These are phyloP conservation scores for Hericium coralloides DNA, from an alignment of 768 basidiomycete genomes.

Conservation along the genomic window DNA sequence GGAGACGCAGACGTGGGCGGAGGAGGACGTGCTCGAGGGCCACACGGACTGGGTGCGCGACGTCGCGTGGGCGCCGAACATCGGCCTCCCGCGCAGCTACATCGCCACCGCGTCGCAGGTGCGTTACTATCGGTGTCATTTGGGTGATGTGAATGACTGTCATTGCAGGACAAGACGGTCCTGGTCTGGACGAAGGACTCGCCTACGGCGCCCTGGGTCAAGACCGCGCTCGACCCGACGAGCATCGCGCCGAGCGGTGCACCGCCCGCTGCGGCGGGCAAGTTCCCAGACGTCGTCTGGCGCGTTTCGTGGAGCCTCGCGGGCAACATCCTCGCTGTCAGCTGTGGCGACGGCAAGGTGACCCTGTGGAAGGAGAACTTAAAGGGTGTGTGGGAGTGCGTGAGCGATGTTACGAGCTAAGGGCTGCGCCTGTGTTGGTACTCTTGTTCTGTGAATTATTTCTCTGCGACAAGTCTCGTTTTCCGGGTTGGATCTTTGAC, in stretches of 20 bases:
- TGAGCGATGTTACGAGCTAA: conserved; percentile 89
- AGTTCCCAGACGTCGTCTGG: conserved; percentile 98
- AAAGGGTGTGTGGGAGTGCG: conserved; percentile 93
- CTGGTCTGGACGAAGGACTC: conserved; percentile 87
- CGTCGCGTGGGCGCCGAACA: conserved; percentile 98
- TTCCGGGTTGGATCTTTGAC: too few relatives aligned
- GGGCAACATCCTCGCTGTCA: conserved; percentile 92
- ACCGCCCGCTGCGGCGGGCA: conserved; percentile 44
- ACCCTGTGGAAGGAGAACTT: conserved; percentile 98
- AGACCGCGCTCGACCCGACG: conserved; percentile 71
- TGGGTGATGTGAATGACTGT: neutral
- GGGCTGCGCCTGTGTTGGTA: neutral
- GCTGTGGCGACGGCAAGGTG: conserved; percentile 96
- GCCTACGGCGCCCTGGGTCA: conserved; percentile 66
- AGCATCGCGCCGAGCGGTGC: conserved; percentile 33
- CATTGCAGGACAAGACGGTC: conserved; percentile 65
- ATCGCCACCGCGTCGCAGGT: conserved; percentile 94
- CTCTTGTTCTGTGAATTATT: neutral
- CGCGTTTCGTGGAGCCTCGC: conserved; percentile 97
- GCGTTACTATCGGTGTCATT: conserved; percentile 7
- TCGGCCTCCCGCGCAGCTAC: conserved; percentile 89
- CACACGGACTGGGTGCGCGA: conserved; percentile 98
- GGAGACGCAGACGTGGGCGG: conserved; percentile 80
- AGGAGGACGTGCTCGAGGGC: conserved; percentile 84
- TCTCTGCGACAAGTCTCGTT: too few relatives aligned